These are phyloP conservation scores for Cladosporium halotolerans DNA, from an alignment of 2,329 filamentous ascomycete species.

Conservation along the genomic window DNA sequence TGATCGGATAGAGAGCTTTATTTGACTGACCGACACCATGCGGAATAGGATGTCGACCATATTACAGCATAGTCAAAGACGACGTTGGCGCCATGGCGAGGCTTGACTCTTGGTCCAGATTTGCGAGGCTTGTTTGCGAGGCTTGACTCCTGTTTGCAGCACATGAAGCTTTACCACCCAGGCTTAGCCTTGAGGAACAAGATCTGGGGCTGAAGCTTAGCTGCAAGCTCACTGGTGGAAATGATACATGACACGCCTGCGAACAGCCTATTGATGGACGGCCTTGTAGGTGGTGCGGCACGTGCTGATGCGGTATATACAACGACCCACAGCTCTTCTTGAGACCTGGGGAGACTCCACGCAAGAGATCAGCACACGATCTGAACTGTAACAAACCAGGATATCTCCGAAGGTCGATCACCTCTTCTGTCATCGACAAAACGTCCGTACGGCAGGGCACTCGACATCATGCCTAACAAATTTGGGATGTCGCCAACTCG, in stretches of 20 bases:
- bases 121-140: not conserved
- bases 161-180: not conserved
- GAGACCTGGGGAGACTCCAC: not conserved
- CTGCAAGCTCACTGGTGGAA: conserved; percentile 10
- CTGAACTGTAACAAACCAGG: not conserved
- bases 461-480: not conserved
- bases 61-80: not conserved
- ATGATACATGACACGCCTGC: not conserved
- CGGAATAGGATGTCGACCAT: not conserved
- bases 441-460: not conserved
- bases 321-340: not conserved
- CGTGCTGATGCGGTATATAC: not conserved
- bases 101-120: conserved; percentile 1
- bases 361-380: not conserved
- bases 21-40: not conserved
- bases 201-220: not conserved
- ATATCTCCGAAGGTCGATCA: not conserved
- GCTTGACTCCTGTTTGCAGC: not conserved
- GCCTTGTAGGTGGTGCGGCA: not conserved
- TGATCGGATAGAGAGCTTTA: not conserved
- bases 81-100: conserved; percentile 3
- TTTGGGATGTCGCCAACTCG: conserved; percentile 28
- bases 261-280: not conserved
- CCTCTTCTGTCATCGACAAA: not conserved
- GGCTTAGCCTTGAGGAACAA: not conserved